Conservation (phyloP, 1,139 yeast species). For the Pneumocystis canis region DNA sequence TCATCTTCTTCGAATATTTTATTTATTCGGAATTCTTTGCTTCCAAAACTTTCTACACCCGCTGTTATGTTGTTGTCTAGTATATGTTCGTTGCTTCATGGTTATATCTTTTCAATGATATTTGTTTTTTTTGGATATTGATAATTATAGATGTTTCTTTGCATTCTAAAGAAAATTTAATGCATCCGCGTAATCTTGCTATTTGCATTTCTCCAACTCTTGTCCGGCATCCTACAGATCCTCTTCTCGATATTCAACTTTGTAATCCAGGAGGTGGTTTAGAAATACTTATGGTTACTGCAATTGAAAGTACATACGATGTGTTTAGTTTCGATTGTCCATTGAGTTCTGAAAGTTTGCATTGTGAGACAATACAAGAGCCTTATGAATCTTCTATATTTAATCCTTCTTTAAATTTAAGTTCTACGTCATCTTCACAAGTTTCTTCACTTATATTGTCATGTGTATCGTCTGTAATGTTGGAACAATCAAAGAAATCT, state of each 20-base stretch:
- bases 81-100: neutral
- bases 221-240: neutral
- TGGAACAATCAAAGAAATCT: neutral
- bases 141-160: constrained; percentile 17
- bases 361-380: neutral
- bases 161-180: constrained; percentile 24
- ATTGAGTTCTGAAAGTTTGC: neutral
- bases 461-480: neutral
- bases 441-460: neutral
- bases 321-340: neutral
- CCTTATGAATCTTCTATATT: neutral
- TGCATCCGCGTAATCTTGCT: constrained; percentile 2
- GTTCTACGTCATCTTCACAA: neutral
- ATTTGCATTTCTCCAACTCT: constrained; percentile 2
- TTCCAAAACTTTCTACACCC: neutral
- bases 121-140: neutral
- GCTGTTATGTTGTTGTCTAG: neutral
- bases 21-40: neutral
- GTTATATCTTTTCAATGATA: neutral
- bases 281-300: neutral
- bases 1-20: neutral
- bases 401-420: neutral
- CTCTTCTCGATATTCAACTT: constrained; percentile 1
- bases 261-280: neutral
- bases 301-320: neutral